A percentile compares a stretch with the other conserved stretches of the same genome.
These are phyloP conservation scores for Dothistroma pini DNA, from an alignment of 2,329 filamentous ascomycete species.

Conservation along the genomic window DNA sequence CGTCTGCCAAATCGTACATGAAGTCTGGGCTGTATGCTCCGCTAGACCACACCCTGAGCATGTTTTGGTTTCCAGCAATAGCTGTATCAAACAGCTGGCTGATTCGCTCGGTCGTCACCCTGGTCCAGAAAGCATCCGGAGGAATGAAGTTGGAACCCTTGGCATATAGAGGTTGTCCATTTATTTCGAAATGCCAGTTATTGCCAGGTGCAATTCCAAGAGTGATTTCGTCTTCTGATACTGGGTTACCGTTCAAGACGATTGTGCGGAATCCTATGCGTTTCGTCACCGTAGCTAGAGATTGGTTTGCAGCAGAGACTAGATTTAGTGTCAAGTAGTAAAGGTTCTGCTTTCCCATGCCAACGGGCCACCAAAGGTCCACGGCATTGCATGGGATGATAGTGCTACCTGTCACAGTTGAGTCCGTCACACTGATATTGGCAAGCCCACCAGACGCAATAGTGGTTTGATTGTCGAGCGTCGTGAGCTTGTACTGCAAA, in stretches of 20 bases:
- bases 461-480: constrained; percentile 41
- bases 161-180: constrained; percentile 61
- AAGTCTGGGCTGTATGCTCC: constrained; percentile 57
- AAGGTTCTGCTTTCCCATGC: constrained; percentile 55
- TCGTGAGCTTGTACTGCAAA: constrained; percentile 48
- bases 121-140: constrained; percentile 60
- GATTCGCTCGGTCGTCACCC: constrained; percentile 54
- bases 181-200: constrained; percentile 64
- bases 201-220: constrained; percentile 55
- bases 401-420: constrained; percentile 49
- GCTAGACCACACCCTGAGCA: constrained; percentile 61
- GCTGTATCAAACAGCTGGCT: constrained; percentile 53
- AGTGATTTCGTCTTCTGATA: constrained; percentile 52
- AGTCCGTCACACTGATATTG: constrained; percentile 41
- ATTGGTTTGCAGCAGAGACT: constrained; percentile 36
- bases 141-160: constrained; percentile 64
- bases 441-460: constrained; percentile 39
- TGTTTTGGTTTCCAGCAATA: constrained; percentile 59
- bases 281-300: constrained; percentile 48
- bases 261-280: constrained; percentile 61
- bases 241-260: constrained; percentile 54
- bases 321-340: constrained; percentile 55
- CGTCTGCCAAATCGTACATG: constrained; percentile 61
- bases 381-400: constrained; percentile 44
- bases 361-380: constrained; percentile 59